Evolutionary conservation across 305 asterid species (phyloP), one percentile per base, ranked within the genome.

Genomic region (Fraxinus dipetala): DNA sequence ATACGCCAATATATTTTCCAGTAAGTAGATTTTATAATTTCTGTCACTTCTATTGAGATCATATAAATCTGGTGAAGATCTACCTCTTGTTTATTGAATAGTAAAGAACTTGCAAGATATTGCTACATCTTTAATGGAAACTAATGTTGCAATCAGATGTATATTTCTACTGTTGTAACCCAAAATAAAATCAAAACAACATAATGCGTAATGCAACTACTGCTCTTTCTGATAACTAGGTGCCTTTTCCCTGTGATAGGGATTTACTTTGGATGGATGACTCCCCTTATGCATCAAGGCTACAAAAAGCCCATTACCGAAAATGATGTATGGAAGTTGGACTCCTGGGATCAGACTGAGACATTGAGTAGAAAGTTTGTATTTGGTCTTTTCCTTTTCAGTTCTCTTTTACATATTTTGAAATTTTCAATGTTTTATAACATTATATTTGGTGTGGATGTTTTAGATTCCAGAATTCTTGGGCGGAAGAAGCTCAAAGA

Each of bases 241-340:
- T 51, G 40, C 70, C 75, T 76, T 80, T 72, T 87, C 76, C 32
- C 77, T 76, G 69, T 34, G 61, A 22, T 40, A 90, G 94, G 86
- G 83, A 87, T 89, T 84, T 90, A 88, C 84, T 88, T 88, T 76
- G 69, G 83, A 59, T 90, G 94, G 94, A 87, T 91, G 91, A 91
- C 94, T 83, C 95, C 98, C 82, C 93, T 96, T 54, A 92, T 96
- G 99, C 86, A 81, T 81, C 92, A 89, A 85, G 98, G 99, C 79
- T 94, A 90, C 83, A 93, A 75, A 89, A 89, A 89, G 80, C 99
- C 97, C 83, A 94, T 94, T 77, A 92, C 94, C 7, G 98, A 92
- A 77, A 93, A 91, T 87, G 98, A 94, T 84, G 92, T 94, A 32
- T 96, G 98, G 99, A 89, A 88, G 86, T 90, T 96, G 89, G 99